These are phyloP conservation scores for Rhexocercosporidium sp. DNA, from an alignment of 2,329 filamentous ascomycete genomes.

Conservation along the genomic window DNA sequence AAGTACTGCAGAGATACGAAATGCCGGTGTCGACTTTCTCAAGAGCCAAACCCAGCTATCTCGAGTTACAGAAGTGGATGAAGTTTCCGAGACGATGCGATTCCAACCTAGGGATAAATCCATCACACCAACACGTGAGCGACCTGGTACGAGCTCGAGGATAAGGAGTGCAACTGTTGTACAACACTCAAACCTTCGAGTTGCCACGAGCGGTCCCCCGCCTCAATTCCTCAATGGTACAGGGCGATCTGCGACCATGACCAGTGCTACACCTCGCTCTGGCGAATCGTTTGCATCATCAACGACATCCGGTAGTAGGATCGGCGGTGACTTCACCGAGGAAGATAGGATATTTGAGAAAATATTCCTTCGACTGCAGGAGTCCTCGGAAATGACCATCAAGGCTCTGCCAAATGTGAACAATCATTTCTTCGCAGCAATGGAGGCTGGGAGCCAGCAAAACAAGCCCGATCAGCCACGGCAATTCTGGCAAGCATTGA, in stretches of 20 bases:
- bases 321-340: constrained; percentile 65
- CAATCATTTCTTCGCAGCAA: constrained; percentile 66
- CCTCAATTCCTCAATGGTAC: constrained; percentile 56
- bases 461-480: constrained; percentile 64
- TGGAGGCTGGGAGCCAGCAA: constrained; percentile 66
- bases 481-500: constrained; percentile 71
- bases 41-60: constrained; percentile 5
- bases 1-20: constrained; percentile 68
- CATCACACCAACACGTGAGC: constrained; percentile 57
- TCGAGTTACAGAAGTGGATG: constrained; percentile 7
- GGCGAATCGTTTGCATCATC: constrained; percentile 76
- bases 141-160: constrained; percentile 45
- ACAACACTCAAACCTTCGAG: constrained; percentile 49
- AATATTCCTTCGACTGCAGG: constrained; percentile 78
- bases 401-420: constrained; percentile 73
- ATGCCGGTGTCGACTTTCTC: constrained; percentile 34
- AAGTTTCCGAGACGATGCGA: constrained; percentile 8
- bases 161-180: constrained; percentile 42
- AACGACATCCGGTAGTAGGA: constrained; percentile 36
- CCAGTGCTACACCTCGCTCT: constrained; percentile 72
- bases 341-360: constrained; percentile 83
- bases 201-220: constrained; percentile 59
- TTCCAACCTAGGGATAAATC: constrained; percentile 57
- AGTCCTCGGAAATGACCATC: constrained; percentile 75
- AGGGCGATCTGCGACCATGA: constrained; percentile 55